Base-by-base conservation (phyloP, 352 stramenopile genomes). In the Pythium sp. region DNA sequence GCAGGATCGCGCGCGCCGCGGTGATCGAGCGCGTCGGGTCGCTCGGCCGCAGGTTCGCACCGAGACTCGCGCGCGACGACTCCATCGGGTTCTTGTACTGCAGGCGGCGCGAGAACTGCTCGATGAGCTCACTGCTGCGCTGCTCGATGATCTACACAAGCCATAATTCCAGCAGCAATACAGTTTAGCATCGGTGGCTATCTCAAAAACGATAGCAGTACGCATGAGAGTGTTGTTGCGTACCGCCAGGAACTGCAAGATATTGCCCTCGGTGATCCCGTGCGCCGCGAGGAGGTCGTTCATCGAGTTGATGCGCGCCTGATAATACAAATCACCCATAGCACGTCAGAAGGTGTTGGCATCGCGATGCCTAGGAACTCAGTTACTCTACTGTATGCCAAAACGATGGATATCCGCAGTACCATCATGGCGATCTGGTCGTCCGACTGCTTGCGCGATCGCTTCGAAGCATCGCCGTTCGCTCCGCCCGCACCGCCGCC, bases 251-350 rank as follows among this genome's bases (percentile, higher is more conserved):
- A 94, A 91, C 66, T 94, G 83, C n/a, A 94, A 72, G 58, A 94
- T 89, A 62, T 90, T 94, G 70, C 84, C 82, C 64, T 94, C 86
- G 0, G 86, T 94, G 70, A 94, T 87, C 1, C 84, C 86, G 55
- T 94, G 84, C 0, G 84, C 84, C 11, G 84, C 84, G 24, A 94
- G 69, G 5, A 94, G 72, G 67, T 94, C 84, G 73, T 92, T 94
- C 82, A 94, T 91, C 9, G 86, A 94, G 65, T 92, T 94, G 71
- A 92, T 92, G 2, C 84, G 80, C n/a, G 81, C 82, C 82, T 91
- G 24, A 15, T 8, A 41, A 41, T n/a, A 12, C 30, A 55, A 30
- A 58, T 28, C 22, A 55, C 55, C 7, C 8, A 30, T 5, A 32
- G 30, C 30, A 32, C 3, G 5, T 32, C 5, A 32, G 30, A 32